A percentile compares a stretch with the other conserved stretches of the same genome.
phyloP scores from a whole-genome alignment of 2,329 filamentous ascomycete species.

The Pestalotiopsis sp. region DNA sequence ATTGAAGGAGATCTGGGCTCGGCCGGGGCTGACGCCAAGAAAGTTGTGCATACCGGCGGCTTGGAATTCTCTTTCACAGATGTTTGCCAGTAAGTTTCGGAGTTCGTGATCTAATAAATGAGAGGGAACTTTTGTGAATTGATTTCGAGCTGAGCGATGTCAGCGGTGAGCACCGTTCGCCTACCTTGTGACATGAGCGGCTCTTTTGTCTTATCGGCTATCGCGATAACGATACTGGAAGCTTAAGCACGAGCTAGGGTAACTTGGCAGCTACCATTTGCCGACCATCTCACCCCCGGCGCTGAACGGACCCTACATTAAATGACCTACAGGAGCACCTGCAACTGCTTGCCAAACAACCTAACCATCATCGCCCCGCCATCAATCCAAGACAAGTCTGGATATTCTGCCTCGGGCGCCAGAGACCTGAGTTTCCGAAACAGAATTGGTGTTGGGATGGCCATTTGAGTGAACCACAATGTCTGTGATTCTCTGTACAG shows the following conservation, averaged over 20 bases:
- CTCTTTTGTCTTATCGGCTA: background rate
- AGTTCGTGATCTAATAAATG: background rate
- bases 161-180: background rate
- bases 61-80: background rate
- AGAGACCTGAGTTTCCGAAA: background rate
- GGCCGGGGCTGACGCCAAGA: background rate
- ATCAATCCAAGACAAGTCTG: background rate
- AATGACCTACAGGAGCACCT: background rate
- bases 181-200: background rate
- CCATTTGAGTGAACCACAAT: slow-evolving; percentile 35
- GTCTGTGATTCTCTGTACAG: slow-evolving; percentile 66
- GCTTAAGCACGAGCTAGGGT: background rate
- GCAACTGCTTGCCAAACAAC: background rate
- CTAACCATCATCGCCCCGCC: background rate
- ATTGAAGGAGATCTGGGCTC: background rate
- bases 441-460: background rate
- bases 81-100: too few species aligned
- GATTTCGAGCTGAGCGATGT: too few species aligned
- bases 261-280: background rate
- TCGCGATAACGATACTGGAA: background rate
- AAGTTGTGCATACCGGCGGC: background rate
- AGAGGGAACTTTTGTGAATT: background rate
- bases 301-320: too few species aligned
- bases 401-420: background rate
- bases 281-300: too few species aligned